Base-by-base conservation (phyloP, 192 early-diverging fungal species). In the Rhizoclosmatium globosum region DNA sequence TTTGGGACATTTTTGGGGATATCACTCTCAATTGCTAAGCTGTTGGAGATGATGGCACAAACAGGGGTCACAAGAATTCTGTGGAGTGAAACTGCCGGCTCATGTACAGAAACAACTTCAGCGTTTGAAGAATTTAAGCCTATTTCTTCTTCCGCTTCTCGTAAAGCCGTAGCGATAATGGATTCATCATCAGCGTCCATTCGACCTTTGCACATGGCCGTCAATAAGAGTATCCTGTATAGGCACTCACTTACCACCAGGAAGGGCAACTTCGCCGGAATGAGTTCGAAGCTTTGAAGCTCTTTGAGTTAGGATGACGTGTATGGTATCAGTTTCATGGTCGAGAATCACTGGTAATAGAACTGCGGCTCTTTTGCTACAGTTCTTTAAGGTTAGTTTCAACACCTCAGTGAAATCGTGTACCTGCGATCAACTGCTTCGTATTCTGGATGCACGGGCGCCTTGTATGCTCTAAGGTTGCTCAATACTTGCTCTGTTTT, bases 71-170 rank as follows among this genome's bases (percentile, higher is more conserved):
- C 83, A 60, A 79, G 57, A 17, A 84, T 39, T 31, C 60, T 71
- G 66, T 74, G 74, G 3, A 72, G 43, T 13, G 79, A 81, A 4
- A 81, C 65, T 53, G 74, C 77, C 3, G 76, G 76, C 7, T 47
- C 46, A 56, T 81, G 79, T 39, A 38, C 43, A 3, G 83, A 81
- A n/a, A 62, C 17, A 19, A 82, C 74, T 59, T 77, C 47, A 38
- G 82, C 80, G 47, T 9, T 3, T 19, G 71, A 45, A 7, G 57
- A 78, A 11, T 31, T 67, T 3, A 85, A 66, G 2, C 80, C 80
- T 50, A 85, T 79, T 68, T 85, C 83, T 60, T 85, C 83, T 17
- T 76, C 15, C 3, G 83, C 77, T 48, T 85, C 83, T 13, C 83
- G 80, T 31, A 79, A 47, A 13, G 83, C 83, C 6, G 83, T 85